Percentiles rank a stretch among this genome's conserved stretches.
Conservation (phyloP, 1,284 basidiomycete species). For the Cryptococcus hybrid region DNA sequence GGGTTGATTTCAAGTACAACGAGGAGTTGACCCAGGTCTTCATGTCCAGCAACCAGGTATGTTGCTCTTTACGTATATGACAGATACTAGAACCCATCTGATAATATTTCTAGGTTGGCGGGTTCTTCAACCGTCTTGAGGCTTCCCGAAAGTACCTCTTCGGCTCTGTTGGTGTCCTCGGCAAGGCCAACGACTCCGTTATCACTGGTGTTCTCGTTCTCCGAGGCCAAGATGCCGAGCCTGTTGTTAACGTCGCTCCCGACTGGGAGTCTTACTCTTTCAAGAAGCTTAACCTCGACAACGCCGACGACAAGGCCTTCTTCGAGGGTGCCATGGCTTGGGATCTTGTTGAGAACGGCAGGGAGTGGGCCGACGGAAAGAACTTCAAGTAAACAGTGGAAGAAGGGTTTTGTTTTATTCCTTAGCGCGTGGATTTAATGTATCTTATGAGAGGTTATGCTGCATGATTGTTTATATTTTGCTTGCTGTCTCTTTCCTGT, state of each 20-base stretch:
- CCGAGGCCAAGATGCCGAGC: slow-evolving; percentile 66
- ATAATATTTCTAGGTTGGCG: slow-evolving; percentile 72
- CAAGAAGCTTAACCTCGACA: slow-evolving; percentile 61
- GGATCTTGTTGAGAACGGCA: slow-evolving; percentile 81
- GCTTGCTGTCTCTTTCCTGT: background rate
- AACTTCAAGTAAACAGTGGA: slow-evolving; percentile 47
- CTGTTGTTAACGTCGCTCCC: slow-evolving; percentile 78
- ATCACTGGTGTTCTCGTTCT: slow-evolving; percentile 78
- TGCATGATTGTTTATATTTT: background rate
- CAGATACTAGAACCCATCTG: background rate
- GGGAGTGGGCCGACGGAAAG: slow-evolving; percentile 68
- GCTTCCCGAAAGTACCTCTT: slow-evolving; percentile 94
- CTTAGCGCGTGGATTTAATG: background rate
- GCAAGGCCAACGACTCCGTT: slow-evolving; percentile 69
- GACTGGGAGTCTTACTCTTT: slow-evolving; percentile 85
- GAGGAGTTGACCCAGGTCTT: slow-evolving; percentile 87
- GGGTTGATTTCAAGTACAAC: slow-evolving; percentile 94
- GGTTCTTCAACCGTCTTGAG: slow-evolving; percentile 95
- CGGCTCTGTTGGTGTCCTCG: slow-evolving; percentile 88
- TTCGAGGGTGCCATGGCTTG: slow-evolving; percentile 87
- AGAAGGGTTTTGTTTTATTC: slow-evolving; percentile 1
- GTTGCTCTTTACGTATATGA: background rate
- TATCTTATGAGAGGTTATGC: background rate
- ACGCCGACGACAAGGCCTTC: slow-evolving; percentile 74
- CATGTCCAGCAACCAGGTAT: slow-evolving; percentile 71